Evolutionary conservation across 495 filamentous ascomycete genomes (phyloP).

Genomic region (Glonium stellatum): DNA sequence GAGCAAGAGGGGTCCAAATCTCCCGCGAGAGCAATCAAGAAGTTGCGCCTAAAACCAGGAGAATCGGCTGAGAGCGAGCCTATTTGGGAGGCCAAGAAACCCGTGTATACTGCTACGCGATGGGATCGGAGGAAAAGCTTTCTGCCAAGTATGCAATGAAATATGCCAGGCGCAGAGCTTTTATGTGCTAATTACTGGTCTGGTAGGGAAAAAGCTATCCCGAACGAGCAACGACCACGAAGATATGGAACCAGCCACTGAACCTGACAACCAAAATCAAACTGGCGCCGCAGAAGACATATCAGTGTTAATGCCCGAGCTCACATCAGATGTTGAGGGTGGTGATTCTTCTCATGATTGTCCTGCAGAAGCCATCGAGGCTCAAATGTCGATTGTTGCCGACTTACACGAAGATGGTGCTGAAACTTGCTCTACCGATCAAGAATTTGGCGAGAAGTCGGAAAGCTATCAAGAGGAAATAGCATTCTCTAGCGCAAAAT

Average conservation of each 20-base stretch:
- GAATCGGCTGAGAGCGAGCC: background rate
- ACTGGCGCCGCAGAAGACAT: background rate
- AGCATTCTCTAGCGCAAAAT: background rate
- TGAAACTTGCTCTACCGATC: too few relatives aligned
- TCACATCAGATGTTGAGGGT: background rate
- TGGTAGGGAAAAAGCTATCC: background rate
- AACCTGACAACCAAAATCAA: background rate
- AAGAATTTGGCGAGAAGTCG: too few relatives aligned
- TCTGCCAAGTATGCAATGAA: constrained; percentile 15
- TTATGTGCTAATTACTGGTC: background rate
- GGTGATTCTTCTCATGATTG: too few relatives aligned
- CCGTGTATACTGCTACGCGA: constrained; percentile 17
- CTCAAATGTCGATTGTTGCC: too few relatives aligned
- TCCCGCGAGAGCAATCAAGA: constrained; percentile 19
- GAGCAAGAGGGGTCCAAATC: constrained; percentile 7
- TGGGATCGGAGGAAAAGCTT: constrained; percentile 25
- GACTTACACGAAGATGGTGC: too few relatives aligned
- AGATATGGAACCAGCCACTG: background rate
- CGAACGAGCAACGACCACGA: background rate
- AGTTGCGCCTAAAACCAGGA: constrained; percentile 7
- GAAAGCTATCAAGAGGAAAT: too few relatives aligned
- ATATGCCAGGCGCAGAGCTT: background rate
- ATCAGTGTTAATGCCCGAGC: background rate
- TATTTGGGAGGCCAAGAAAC: constrained; percentile 5
- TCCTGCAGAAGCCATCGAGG: too few relatives aligned